Evolutionary conservation across 2,329 filamentous ascomycete species (phyloP).

Genomic region (Colletotrichum gigasporum): DNA sequence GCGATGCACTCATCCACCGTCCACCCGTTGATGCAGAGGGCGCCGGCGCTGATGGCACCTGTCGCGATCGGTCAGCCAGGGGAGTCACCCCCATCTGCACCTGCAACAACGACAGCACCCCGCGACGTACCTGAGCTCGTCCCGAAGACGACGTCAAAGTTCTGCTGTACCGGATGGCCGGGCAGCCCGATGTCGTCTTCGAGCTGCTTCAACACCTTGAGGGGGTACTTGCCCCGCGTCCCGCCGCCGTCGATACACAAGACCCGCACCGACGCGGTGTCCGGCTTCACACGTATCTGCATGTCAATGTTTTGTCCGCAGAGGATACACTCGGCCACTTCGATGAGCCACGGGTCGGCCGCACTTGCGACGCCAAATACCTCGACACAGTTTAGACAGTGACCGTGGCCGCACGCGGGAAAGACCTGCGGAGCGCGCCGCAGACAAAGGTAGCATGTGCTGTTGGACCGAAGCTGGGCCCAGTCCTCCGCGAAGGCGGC

Average conservation of each 20-base stretch:
- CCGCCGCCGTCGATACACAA: constrained; percentile 37
- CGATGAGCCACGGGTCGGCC: not conserved
- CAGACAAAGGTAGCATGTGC: not conserved
- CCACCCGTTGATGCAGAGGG: constrained; percentile 5
- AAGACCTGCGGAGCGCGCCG: not conserved
- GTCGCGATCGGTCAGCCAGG: not conserved
- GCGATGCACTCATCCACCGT: constrained; percentile 7
- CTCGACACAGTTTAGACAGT: not conserved
- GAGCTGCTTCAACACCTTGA: constrained; percentile 39
- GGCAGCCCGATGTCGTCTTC: constrained; percentile 34
- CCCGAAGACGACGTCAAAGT: constrained; percentile 10
- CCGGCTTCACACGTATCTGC: not conserved
- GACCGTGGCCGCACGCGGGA: not conserved
- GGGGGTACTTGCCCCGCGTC: constrained; percentile 40
- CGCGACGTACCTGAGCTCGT: not conserved
- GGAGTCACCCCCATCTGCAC: not conserved
- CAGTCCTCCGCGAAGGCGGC: not conserved
- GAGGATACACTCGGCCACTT: not conserved
- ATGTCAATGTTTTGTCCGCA: not conserved
- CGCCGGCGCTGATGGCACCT: not conserved
- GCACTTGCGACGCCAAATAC: not conserved
- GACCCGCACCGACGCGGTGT: not conserved
- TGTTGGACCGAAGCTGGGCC: not conserved
- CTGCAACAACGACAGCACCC: not conserved
- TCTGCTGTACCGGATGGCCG: not conserved